Evolutionary conservation across 2,329 filamentous ascomycete genomes (phyloP).

Genomic region (Colletotrichum chlorophyti): DNA sequence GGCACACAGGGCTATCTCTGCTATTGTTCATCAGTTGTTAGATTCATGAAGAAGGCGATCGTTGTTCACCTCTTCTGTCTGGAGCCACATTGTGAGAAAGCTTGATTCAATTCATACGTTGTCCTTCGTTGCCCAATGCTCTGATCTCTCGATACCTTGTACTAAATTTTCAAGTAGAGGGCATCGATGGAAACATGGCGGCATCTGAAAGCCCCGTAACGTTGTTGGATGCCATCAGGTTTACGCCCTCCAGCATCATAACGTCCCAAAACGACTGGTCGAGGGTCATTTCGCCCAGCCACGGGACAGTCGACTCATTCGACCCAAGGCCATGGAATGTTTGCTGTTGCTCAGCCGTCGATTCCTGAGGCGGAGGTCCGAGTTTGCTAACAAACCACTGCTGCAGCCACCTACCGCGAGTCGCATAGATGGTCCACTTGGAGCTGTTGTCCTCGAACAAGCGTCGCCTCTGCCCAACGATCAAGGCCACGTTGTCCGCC

Average conservation of each 20-base stretch:
- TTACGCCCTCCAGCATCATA: slow-evolving; percentile 17
- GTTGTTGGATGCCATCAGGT: too few relatives aligned
- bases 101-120: too few relatives aligned
- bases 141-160: too few relatives aligned
- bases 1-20: too few relatives aligned
- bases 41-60: too few relatives aligned
- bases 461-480: slow-evolving; percentile 33
- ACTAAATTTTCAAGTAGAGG: too few relatives aligned
- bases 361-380: not conserved
- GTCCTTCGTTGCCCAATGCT: too few relatives aligned
- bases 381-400: slow-evolving; percentile 43
- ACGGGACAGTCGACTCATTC: not conserved
- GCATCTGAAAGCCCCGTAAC: too few relatives aligned
- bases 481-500: slow-evolving; percentile 35
- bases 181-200: too few relatives aligned
- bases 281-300: not conserved
- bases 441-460: slow-evolving; percentile 39
- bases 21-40: too few relatives aligned
- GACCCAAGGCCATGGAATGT: not conserved
- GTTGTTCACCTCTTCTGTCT: too few relatives aligned
- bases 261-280: slow-evolving; percentile 19
- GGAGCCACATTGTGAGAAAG: too few relatives aligned
- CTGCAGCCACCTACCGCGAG: slow-evolving; percentile 46
- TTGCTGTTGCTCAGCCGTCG: not conserved
- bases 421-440: slow-evolving; percentile 39